phyloP scores from a whole-genome alignment of 768 basidiomycete species.

The Rhodotorula toruloides region DNA sequence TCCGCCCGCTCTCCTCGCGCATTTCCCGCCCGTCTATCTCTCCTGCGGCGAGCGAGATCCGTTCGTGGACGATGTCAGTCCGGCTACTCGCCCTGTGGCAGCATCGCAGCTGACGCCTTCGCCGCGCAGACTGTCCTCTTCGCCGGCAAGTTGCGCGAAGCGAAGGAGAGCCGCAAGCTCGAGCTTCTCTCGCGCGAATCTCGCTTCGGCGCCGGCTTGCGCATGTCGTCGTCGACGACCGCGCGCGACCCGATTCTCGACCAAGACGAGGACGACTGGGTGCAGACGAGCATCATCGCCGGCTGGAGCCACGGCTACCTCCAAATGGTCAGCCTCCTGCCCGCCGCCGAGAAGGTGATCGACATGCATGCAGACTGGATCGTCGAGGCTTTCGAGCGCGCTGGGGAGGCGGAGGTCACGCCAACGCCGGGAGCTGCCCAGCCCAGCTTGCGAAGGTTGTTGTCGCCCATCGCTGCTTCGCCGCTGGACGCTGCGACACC shows the following conservation, averaged over 20 bases:
- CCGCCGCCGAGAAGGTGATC: slow-evolving; percentile 70
- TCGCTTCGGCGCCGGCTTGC: slow-evolving; percentile 36
- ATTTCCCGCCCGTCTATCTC: slow-evolving; percentile 89
- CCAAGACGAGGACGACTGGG: slow-evolving; percentile 89
- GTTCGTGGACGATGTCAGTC: slow-evolving; percentile 73
- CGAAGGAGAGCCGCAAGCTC: slow-evolving; percentile 73
- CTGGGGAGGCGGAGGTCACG: slow-evolving; percentile 36
- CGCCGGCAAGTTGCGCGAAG: slow-evolving; percentile 87
- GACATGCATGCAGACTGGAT: slow-evolving; percentile 89
- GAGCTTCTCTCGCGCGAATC: slow-evolving; percentile 60
- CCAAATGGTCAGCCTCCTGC: slow-evolving; percentile 85
- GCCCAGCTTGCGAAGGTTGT: no score
- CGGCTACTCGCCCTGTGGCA: no score
- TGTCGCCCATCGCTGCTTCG: background rate
- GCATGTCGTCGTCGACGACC: slow-evolving; percentile 27
- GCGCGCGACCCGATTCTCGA: slow-evolving; percentile 46
- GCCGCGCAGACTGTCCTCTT: slow-evolving; percentile 69
- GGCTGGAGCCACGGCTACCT: slow-evolving; percentile 97
- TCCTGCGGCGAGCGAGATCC: slow-evolving; percentile 94
- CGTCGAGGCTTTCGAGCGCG: slow-evolving; percentile 60
- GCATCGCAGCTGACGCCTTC: no score
- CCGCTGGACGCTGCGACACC: background rate
- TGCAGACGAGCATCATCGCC: slow-evolving; percentile 83
- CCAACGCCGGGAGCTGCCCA: no score
- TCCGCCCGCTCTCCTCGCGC: slow-evolving; percentile 72